Base-by-base conservation (phyloP, 495 filamentous ascomycete species). In the Symbiotaphrina buchneri region DNA sequence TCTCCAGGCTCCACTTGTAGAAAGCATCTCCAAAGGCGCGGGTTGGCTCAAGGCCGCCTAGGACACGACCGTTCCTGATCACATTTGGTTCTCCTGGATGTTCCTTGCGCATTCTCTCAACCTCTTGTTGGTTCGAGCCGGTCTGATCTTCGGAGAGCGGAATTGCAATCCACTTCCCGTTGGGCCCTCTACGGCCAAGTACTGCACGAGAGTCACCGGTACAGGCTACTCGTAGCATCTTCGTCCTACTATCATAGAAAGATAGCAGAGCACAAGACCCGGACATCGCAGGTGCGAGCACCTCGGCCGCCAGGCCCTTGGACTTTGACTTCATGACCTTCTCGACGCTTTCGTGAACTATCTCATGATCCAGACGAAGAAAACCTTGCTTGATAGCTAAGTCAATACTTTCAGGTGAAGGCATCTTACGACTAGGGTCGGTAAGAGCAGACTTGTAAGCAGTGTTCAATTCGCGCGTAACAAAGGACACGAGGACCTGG, bases 211-310 rank as follows among this genome's bases (percentile, higher is more conserved):
- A 92, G 48, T 99, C 90, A 29, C 90, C 90, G 0, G 90, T 85
- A 46, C 82, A 87, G 10, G 90, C 90, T 18, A 95, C 79, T 21
- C 82, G 71, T 10, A 99, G 61, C 17, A 81, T 62, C 43, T 85
- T 79, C 7, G 72, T 70, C 15, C 65, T 66, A 39, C 68, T 78
- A 46, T 99, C 83, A 52, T 94, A 99, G 55, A 99, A 95, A 14
- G 81, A 85, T 21, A 99, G 68, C 3, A 99, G 68, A 18, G 85
- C 90, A 48, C 90, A 99, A 15, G 90, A 92, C 5, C 90, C 90
- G 1, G 85, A 92, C 7, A 93, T 61, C 15, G 90, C 90, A 6
- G 90, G 87, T 1, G 83, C 87, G 5, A 95, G 69, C 6, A 83
- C 59, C 52, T 94, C 83, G 7, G 90, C 87, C 1, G 84, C 90